Evolutionary conservation across 1,284 basidiomycete genomes (phyloP), one percentile per base, ranked within the genome.

Genomic region (Wolfiporia cocos): DNA sequence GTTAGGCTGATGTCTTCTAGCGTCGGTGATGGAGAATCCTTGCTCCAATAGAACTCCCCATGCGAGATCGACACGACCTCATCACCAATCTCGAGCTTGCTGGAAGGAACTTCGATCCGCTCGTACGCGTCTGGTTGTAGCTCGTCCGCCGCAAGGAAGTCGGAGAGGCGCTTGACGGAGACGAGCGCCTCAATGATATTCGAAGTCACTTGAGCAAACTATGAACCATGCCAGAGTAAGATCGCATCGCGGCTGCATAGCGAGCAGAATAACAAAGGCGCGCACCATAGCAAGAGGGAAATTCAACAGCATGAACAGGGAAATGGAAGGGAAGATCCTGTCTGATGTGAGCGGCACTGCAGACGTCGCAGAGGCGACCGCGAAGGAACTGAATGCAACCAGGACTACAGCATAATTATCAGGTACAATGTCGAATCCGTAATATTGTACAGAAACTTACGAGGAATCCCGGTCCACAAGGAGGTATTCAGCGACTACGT

Each of bases 261-360:
- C 19, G 11, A 18, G 26, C 18, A n/a, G 19, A 23, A 24, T 9
- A 7, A 31, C 12, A 21, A 9, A 12, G 9, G 9, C 6, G 14
- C 42, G 15, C 12, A 85, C 80, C 83, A 95, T 92, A 1, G 81
- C 86, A 26, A 97, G 71, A 18, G 94, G 92, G 69, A 96, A 88
- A 52, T 85, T 77, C 24, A 97, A 70, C 0, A 98, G 73, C 74
- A 91, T 86, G 69, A 97, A 98, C 30, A 98, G 70, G 0, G 91
- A 87, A 41, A 98, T 92, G 0, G 92, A 84, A 3, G 94, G 94
- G 74, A 98, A 98, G 53, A 97, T 92, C 48, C 93, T 70, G 55
- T 96, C 92, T 1, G 88, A 80, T 0, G 94, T 97, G 4, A 98
- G 66, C 2, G 92, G 90, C 34, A 61, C 71, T 2, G 76, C 65